Percentiles rank a stretch among this genome's conserved stretches.
Evolutionary conservation across 2,329 filamentous ascomycete genomes (phyloP).

Genomic region (Aspergillus felis): DNA sequence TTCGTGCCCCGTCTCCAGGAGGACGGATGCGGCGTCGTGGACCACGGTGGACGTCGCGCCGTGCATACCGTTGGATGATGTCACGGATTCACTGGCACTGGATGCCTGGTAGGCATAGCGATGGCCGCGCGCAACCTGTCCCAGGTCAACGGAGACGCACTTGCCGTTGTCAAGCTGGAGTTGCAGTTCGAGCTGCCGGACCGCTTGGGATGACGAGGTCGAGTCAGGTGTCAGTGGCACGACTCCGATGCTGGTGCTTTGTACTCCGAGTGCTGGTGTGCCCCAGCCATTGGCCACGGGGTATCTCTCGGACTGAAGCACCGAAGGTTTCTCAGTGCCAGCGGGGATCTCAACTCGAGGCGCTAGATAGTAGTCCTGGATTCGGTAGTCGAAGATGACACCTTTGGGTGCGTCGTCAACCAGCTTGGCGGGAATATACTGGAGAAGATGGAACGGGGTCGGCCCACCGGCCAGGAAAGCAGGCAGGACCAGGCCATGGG

Average conservation of each 20-base stretch:
- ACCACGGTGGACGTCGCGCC: background rate
- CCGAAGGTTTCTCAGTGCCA: background rate
- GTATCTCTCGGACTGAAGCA: background rate
- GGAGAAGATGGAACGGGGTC: constrained; percentile 16
- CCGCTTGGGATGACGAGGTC: background rate
- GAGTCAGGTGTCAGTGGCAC: no score
- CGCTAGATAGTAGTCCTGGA: constrained; percentile 19
- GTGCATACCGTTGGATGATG: background rate
- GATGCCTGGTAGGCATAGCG: constrained; percentile 17
- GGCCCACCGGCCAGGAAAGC: constrained; percentile 14
- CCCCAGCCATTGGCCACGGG: background rate
- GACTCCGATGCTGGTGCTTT: background rate
- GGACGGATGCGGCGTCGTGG: constrained; percentile 2
- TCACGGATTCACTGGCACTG: background rate
- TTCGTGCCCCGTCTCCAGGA: background rate
- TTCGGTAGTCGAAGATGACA: constrained; percentile 16
- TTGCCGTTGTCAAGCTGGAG: constrained; percentile 14
- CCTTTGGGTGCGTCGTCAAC: constrained; percentile 4
- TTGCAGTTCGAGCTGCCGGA: constrained; percentile 8
- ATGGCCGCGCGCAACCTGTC: constrained; percentile 20
- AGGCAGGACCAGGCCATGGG: constrained; percentile 17
- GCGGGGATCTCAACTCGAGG: constrained; percentile 13
- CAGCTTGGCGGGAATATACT: constrained; percentile 16
- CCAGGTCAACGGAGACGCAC: constrained; percentile 14
- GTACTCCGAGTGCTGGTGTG: background rate